Percentiles rank a stretch among this genome's conserved stretches.
phyloP scores from a whole-genome alignment of 495 filamentous ascomycete genomes.

The Cairneyella variabilis region DNA sequence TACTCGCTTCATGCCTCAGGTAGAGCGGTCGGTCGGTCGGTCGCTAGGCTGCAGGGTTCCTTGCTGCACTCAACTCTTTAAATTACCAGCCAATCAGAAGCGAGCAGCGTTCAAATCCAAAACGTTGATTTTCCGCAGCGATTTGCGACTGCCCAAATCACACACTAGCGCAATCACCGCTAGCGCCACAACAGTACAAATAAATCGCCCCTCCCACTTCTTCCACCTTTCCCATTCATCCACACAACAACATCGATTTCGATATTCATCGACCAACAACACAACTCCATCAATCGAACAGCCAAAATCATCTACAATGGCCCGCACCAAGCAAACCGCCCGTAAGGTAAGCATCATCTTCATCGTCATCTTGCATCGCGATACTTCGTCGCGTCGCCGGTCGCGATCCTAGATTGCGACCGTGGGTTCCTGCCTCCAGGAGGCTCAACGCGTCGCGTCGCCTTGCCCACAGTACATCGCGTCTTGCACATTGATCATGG shows the following conservation, averaged over 20 bases:
- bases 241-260: conserved; percentile 20
- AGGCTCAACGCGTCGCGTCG: conserved; percentile 23
- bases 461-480: conserved; percentile 14
- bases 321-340: conserved; percentile 99
- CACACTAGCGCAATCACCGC: conserved; percentile 20
- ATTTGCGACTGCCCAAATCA: not conserved
- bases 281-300: conserved; percentile 40
- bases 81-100: too few relatives aligned
- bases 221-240: conserved; percentile 19
- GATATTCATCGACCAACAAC: conserved; percentile 32
- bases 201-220: conserved; percentile 24
- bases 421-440: conserved; percentile 12
- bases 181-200: conserved; percentile 22
- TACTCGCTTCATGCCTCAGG: too few relatives aligned
- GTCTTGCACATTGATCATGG: conserved; percentile 19
- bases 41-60: too few relatives aligned
- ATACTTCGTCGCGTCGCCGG: conserved; percentile 15
- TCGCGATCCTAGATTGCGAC: conserved; percentile 26
- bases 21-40: too few relatives aligned
- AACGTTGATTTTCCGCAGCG: too few relatives aligned
- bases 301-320: conserved; percentile 67
- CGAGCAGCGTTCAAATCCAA: too few relatives aligned
- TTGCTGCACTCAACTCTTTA: too few relatives aligned
- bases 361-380: conserved; percentile 25
- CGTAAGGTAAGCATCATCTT: conserved; percentile 49